Conservation (phyloP, 345 rosid species). For the Lepidium africanum region DNA sequence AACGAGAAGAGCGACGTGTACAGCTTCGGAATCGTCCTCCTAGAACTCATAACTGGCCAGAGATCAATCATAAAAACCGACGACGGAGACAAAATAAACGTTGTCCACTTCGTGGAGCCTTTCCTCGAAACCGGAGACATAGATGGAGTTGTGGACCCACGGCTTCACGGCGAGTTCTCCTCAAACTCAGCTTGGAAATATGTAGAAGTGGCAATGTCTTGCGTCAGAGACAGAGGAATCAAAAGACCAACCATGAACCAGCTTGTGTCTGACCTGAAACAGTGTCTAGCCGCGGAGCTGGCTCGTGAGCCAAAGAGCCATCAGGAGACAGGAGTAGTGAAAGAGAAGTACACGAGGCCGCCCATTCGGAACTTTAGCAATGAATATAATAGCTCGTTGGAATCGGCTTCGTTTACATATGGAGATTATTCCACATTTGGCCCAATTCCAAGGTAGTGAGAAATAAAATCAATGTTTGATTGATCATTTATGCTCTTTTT, state of each 20-base stretch:
- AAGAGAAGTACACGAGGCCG: background rate
- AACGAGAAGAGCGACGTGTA: conserved; percentile 52
- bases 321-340: background rate
- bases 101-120: conserved; percentile 25
- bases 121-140: conserved; percentile 27
- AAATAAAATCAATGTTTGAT: background rate
- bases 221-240: conserved; percentile 23
- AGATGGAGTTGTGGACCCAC: conserved; percentile 17
- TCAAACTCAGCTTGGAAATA: conserved; percentile 31
- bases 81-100: conserved; percentile 28
- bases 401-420: conserved; percentile 17
- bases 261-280: conserved; percentile 26
- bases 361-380: background rate
- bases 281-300: conserved; percentile 24
- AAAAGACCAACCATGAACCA: conserved; percentile 26
- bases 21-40: conserved; percentile 44
- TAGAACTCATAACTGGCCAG: conserved; percentile 46
- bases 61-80: conserved; percentile 31
- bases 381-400: conserved; percentile 11
- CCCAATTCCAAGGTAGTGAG: conserved; percentile 29
- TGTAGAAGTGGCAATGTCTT: conserved; percentile 26
- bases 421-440: conserved; percentile 18
- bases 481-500: background rate
- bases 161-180: conserved; percentile 22
- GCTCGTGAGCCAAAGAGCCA: conserved; percentile 21